Conservation (phyloP, 1,139 yeast genomes). For the Diutina pseudorugosa region DNA sequence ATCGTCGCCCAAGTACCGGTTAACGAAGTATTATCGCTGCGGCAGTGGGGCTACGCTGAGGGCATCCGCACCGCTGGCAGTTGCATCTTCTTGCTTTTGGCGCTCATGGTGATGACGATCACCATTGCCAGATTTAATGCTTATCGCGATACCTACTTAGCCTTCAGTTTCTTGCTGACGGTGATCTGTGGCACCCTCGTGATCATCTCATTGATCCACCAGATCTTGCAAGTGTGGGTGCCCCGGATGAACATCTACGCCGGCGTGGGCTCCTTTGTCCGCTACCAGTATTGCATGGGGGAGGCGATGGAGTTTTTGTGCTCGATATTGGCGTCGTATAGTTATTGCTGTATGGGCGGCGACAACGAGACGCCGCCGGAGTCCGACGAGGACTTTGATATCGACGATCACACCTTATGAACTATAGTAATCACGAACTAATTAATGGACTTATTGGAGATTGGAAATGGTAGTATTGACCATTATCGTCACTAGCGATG, state of each 20-base stretch:
- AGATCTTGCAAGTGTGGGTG: background rate
- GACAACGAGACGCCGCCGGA: background rate
- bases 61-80: constrained; percentile 1
- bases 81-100: background rate
- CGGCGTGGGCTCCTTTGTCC: background rate
- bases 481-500: too few relatives aligned
- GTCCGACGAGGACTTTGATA: background rate
- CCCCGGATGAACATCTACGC: background rate
- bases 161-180: background rate
- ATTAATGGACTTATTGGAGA: too few relatives aligned
- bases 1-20: background rate
- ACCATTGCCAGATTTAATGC: background rate
- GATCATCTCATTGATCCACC: background rate
- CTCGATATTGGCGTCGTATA: background rate
- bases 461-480: too few relatives aligned
- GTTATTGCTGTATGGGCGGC: constrained; percentile 1
- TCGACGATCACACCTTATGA: background rate
- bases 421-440: too few relatives aligned
- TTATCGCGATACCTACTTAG: background rate
- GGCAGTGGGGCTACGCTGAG: background rate
- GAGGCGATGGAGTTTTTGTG: background rate
- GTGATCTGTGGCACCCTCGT: background rate
- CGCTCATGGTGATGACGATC: background rate
- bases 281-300: background rate
- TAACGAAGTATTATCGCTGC: background rate